Base-by-base conservation (phyloP, 495 filamentous ascomycete species). In the Penicillium soppii region DNA sequence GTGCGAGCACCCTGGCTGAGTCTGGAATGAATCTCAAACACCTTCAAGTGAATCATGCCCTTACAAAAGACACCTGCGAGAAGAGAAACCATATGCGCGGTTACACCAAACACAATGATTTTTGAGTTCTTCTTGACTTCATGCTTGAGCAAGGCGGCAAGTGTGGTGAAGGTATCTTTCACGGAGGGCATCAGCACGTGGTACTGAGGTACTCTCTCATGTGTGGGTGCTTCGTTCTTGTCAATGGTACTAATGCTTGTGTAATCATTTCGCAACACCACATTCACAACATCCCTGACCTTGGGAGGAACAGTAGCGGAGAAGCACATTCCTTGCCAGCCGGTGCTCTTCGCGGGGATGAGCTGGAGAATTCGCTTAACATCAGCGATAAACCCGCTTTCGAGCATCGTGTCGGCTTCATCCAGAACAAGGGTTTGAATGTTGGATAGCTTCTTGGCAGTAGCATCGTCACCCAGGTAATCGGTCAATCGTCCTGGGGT, bases 301-400 rank as follows among this genome's bases (percentile, higher is more conserved):
- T 84, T 81, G 5, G 74, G 69, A 9, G 83, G 81, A 27, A 88
- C 65, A n/a, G 85, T 88, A 36, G 85, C 85, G 1, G 83, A 86
- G 68, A 88, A 88, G 52, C 85, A 84, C 84, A 88, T 86, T 41
- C 82, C 81, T 62, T 88, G 84, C 74, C 85, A 81, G 26, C 77
- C 69, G 1, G 63, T 62, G 26, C 56, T 68, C 71, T 84, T 86
- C 15, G 79, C 63, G 1, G 85, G 84, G 20, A 88, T 75, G 19
- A 69, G 68, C 8, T 55, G 58, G 25, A 86, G 70, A 41, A 86
- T 84, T n/a, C 74, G 63, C 58, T 82, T 79, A 22, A 87, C 67
- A 33, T 75, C 76, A 12, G 71, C 66, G 39, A 85, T 67, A 55
- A 88, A 88, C 8, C 84, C 84, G 37, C 25, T 53, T 54, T 88